Evolutionary conservation across 768 basidiomycete species (phyloP).

Genomic region (Chalciporus pseudorubinellus): DNA sequence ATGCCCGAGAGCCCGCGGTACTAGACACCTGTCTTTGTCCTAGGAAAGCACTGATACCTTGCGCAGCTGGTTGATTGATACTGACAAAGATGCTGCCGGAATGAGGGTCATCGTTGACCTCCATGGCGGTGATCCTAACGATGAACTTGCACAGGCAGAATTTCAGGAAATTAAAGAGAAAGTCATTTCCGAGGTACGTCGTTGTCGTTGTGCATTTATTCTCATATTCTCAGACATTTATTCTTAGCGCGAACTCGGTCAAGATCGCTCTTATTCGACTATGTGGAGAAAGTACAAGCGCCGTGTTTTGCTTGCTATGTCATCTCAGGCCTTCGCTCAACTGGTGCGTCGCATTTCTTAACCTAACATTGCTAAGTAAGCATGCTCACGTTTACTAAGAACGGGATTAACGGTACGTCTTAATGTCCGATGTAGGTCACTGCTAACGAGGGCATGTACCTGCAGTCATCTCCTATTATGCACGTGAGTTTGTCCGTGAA

Average conservation of each 20-base stretch:
- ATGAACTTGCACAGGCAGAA: constrained; percentile 73
- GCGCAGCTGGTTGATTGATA: constrained; percentile 86
- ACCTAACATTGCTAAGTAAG: neutral
- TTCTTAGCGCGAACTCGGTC: constrained; percentile 67
- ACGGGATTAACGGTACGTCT: constrained; percentile 84
- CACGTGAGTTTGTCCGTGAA: constrained; percentile 54
- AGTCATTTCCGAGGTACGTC: constrained; percentile 62
- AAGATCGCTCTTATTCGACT: constrained; percentile 67
- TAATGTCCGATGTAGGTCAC: constrained; percentile 1
- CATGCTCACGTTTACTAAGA: constrained; percentile 43
- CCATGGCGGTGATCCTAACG: constrained; percentile 74
- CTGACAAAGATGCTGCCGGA: constrained; percentile 78
- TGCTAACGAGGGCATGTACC: constrained; percentile 7
- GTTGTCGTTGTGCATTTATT: too few relatives aligned
- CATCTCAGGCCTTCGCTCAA: constrained; percentile 93
- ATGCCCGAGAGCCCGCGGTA: constrained; percentile 92
- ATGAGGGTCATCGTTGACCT: constrained; percentile 85
- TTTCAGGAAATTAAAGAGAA: constrained; percentile 87
- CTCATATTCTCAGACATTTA: neutral
- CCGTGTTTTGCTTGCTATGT: constrained; percentile 90
- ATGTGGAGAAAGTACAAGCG: constrained; percentile 91
- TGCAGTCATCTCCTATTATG: constrained; percentile 92
- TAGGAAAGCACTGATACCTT: constrained; percentile 4
- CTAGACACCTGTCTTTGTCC: constrained; percentile 1
- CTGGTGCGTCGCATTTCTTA: constrained; percentile 53